phyloP scores from a whole-genome alignment of 139 green algal species.

The Micractinium sp. region DNA sequence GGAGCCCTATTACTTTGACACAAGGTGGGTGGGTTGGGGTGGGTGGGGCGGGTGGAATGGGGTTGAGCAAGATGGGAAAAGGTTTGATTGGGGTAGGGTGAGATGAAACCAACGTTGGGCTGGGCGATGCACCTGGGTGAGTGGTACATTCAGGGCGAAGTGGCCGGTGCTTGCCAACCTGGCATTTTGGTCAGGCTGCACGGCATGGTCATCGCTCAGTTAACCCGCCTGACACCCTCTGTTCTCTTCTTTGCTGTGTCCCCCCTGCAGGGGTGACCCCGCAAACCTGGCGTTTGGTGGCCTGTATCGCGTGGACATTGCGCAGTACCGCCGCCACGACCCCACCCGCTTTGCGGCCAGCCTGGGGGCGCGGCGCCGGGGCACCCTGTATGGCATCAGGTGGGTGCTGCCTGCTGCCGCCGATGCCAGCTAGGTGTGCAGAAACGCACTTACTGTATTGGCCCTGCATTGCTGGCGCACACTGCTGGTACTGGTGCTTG shows the following conservation, averaged over 20 bases:
- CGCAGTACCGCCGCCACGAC: conserved; percentile 63
- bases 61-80: no score
- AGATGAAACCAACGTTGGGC: no score
- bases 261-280: conserved; percentile 50
- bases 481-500: no score
- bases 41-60: no score
- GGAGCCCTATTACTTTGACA: conserved; percentile 25
- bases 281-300: conserved; percentile 72
- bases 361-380: conserved; percentile 22
- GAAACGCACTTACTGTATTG: neutral
- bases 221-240: neutral
- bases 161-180: no score
- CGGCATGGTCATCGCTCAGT: no score
- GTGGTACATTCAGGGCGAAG: no score
- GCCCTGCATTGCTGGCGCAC: neutral
- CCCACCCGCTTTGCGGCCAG: conserved; percentile 48
- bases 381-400: neutral
- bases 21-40: neutral
- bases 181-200: no score
- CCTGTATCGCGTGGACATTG: conserved; percentile 66
- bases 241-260: neutral
- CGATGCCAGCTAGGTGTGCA: no score
- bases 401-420: neutral
- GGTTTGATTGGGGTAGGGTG: no score
- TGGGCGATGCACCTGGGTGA: no score